Evolutionary conservation across 345 rosid genomes (phyloP), one percentile per base, ranked within the genome.

Genomic region (Boechera divaricarpa): DNA sequence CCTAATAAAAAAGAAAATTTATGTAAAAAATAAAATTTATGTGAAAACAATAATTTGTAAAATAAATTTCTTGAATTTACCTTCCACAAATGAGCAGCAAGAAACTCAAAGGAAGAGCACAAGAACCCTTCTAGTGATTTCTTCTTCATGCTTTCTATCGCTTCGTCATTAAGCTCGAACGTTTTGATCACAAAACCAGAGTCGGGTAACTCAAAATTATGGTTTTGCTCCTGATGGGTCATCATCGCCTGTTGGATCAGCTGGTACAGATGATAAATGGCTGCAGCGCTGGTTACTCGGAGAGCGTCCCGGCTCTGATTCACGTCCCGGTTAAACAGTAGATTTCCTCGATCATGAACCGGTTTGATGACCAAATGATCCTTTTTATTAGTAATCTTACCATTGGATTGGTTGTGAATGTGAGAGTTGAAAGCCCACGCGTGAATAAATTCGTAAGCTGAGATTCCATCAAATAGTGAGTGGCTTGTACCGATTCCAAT

Each of bases 51-150:
- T 6, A 47, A 42, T 29, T 1, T 13, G 3, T 45, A 32, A 11
- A 70, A 12, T 5, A 47, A 36, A 3, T 11, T 26, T 36, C 4
- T 51, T 15, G 49, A 16, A 36, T 12, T 63, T 72, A 85, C 95
- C 88, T 87, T 90, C 92, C 92, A 90, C 38, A 88, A 77, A 75
- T 87, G 92, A 82, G 87, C 87, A 51, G 91, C 80, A 58, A 90
- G 79, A 70, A 74, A 71, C 73, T 90, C 96, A 77, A 88, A 90
- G 57, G 91, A 78, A 58, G 96, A 82, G 55, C 83, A 86, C 1
- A 67, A 65, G 58, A 82, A 77, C 56, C 79, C 73, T 67, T 72
- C 48, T 47, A 24, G 7, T 69, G 73, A 66, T 73, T 78, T 85
- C 79, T 61, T 84, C 86, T 82, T 84, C 70, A 85, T 72, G 64